Conservation (phyloP, 495 filamentous ascomycete species). For the Penicillium samsonianum region DNA sequence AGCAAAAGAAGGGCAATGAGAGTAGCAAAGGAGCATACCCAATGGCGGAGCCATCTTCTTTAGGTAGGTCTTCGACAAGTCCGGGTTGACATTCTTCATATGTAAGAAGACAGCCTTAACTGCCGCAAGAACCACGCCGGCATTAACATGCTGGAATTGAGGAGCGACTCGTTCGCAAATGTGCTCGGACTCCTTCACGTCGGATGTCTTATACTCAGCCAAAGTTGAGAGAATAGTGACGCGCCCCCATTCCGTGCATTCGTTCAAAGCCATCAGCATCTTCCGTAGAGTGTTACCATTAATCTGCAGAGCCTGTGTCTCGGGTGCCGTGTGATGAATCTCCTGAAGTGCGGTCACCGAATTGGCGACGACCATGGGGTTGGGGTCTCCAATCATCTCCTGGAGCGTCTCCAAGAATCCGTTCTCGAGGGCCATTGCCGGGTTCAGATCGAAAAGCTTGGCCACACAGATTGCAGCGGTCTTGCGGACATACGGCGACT, state of each 20-base stretch:
- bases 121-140: slow-evolving; percentile 91
- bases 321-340: slow-evolving; percentile 86
- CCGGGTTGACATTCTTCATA: slow-evolving; percentile 80
- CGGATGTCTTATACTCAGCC: slow-evolving; percentile 80
- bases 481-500: slow-evolving; percentile 97
- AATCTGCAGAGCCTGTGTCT: slow-evolving; percentile 82
- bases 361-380: slow-evolving; percentile 99
- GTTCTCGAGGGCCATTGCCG: slow-evolving; percentile 89
- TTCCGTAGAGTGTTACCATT: slow-evolving; percentile 84
- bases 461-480: slow-evolving; percentile 97
- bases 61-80: slow-evolving; percentile 77
- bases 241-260: slow-evolving; percentile 99
- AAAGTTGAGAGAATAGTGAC: slow-evolving; percentile 91
- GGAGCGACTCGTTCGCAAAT: slow-evolving; percentile 95
- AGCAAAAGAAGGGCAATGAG: slow-evolving; percentile 22
- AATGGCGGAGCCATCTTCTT: slow-evolving; percentile 98
- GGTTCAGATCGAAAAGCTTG: slow-evolving; percentile 95
- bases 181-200: slow-evolving; percentile 95
- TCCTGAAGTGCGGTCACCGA: slow-evolving; percentile 91
- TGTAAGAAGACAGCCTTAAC: slow-evolving; percentile 98
- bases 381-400: slow-evolving; percentile 95
- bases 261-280: slow-evolving; percentile 93
- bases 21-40: slow-evolving; percentile 51
- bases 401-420: slow-evolving; percentile 95
- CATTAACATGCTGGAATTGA: slow-evolving; percentile 98